Evolutionary conservation across 305 asterid species (phyloP), one percentile per base, ranked within the genome.

Genomic region (Fraxinus ornus): DNA sequence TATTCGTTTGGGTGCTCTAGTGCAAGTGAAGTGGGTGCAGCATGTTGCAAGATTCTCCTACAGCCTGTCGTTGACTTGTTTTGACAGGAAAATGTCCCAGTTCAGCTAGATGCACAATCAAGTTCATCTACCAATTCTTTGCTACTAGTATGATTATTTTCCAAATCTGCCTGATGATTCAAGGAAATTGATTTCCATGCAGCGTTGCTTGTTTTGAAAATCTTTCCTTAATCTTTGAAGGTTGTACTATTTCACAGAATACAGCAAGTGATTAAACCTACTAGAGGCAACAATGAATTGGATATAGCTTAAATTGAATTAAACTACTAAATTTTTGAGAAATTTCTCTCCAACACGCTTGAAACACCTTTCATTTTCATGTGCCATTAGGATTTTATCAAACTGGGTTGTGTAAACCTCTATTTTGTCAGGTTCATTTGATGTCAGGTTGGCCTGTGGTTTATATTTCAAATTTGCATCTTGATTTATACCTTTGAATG

Each of bases 101-200:
- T 32, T 36, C 77, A 37, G 30, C 35, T 28, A 36, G 82, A 71
- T 80, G 39, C 64, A 79, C 26, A 37, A 73, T 83, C 68, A 60
- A 13, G 44, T n/a, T 79, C 32, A 39, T 68, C 35, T 19, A 57
- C 75, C 76, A 15, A 35, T 80, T 76, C 77, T 70, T 76, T 71
- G 81, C 72, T 81, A 60, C 41, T 55, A 21, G 60, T 71, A 32
- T 49, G 52, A 77, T 52, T 5, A 55, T 76, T 47, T 6, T 49
- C 44, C 35, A 4, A 32, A 32, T 3, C 35, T 32, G 35, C 35
- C 35, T 32, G 35, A 32, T 32, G 35, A 32, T 32, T 32, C 76
- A 71, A 71, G 76, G 22, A 15, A 32, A 71, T 71, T 71, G n/a
- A 71, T 15, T 71, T 71, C 2, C 13, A 71, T 32, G 76, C 41